Evolutionary conservation across 257 asterid genomes (phyloP).

Genomic region (Plantago elongata): DNA sequence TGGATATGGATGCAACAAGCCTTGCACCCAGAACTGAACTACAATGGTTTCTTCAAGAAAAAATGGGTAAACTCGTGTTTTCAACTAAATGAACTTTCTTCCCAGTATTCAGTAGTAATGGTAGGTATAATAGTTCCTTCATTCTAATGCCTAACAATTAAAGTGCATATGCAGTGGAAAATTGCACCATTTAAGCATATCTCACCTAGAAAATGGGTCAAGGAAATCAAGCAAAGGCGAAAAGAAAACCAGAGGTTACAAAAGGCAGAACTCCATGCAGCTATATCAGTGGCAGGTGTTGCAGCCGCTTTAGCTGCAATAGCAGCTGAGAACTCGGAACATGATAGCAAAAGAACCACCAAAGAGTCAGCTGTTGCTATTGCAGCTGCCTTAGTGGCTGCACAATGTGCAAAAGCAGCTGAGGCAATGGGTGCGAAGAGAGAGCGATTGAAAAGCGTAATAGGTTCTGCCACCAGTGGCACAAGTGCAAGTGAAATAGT

Average conservation of each 20-base stretch:
- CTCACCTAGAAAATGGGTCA: constrained; percentile 86
- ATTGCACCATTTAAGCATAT: constrained; percentile 48
- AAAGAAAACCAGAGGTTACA: constrained; percentile 73
- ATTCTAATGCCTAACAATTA: constrained; percentile 7
- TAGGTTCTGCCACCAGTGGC: constrained; percentile 64
- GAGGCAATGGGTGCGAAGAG: constrained; percentile 96
- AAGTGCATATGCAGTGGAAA: constrained; percentile 67
- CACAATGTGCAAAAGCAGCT: constrained; percentile 84
- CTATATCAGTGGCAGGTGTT: constrained; percentile 84
- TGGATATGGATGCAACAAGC: constrained; percentile 99
- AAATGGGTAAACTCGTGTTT: constrained; percentile 57
- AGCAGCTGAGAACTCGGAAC: constrained; percentile 63
- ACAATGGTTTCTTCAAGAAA: constrained; percentile 63
- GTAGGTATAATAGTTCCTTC: too few species aligned
- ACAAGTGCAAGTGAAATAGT: constrained; percentile 58
- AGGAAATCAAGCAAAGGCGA: constrained; percentile 63
- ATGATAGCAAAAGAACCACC: constrained; percentile 20
- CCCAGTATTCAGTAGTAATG: too few species aligned
- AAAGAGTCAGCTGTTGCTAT: constrained; percentile 73
- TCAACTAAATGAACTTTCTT: background rate
- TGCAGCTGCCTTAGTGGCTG: constrained; percentile 86
- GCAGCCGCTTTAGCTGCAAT: constrained; percentile 91
- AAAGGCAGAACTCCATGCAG: constrained; percentile 90
- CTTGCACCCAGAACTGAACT: constrained; percentile 93
- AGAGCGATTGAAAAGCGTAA: constrained; percentile 59